Base-by-base conservation (phyloP, 352 stramenopile species). In the Phytopythium sindhum region DNA sequence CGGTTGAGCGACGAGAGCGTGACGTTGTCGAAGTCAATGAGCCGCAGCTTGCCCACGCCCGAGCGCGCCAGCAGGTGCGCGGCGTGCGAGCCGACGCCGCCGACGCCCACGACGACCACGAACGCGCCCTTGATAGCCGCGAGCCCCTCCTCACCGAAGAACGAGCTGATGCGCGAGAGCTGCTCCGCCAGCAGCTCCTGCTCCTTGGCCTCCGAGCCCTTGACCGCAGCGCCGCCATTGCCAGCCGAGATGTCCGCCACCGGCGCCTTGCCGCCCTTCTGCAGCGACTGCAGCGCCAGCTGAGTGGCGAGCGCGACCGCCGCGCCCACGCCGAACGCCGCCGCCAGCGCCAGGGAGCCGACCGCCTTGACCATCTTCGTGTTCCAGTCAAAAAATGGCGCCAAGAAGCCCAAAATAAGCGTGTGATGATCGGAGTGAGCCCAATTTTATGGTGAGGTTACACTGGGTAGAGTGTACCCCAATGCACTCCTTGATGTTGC, bases 11-110 rank as follows among this genome's bases (percentile, higher is more conserved):
- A 99, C 51, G 96, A 99, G 52, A 99, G 77, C 33, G 97, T 99
- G 15, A 99, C 97, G 71, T 99, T 98, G 75, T 99, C 98, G 89
- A 99, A 99, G 82, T 99, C 98, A 28, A 99, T 91, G 33, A 99
- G 78, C n/a, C 97, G 85, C 53, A 99, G 67, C 48, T 91, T 86
- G 48, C 88, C 77, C 4, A 99, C 95, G 21, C 97, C 97, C 21
- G 95, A 98, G 56, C 97, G 86, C 47, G 94, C 97, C 58, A 99
- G 80, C 95, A 99, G 98, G 71, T 99, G 85, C n/a, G 96, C 96
- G 7, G 93, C 89, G 71, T 99, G 97, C 39, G 83, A 93, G 6
- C 98, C 97, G 7, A 99, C 97, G 28, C 97, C 97, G 37, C 97
- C 97, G 19, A 99, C 77, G 23, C 97, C 98, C 28, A 99, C 91